phyloP scores from a whole-genome alignment of 176 grass and related monocot genomes.

The Paspalum notatum region DNA sequence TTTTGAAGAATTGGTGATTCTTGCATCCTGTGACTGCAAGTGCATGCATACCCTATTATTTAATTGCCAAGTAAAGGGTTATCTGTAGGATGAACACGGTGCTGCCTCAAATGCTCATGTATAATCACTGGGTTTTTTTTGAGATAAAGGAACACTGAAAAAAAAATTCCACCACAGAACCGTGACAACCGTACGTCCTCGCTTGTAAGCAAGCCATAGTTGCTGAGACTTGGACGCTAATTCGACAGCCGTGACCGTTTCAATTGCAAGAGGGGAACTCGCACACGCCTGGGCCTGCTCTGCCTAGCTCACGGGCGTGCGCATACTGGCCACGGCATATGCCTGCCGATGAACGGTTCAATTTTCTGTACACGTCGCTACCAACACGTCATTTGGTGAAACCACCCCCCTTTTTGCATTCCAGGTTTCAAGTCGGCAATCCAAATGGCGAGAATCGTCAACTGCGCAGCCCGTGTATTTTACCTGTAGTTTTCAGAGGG shows the following conservation, averaged over 20 bases:
- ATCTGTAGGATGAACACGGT: background rate
- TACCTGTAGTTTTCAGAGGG: background rate
- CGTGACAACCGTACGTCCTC: background rate
- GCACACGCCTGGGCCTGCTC: background rate
- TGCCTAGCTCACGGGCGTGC: conserved; percentile 13
- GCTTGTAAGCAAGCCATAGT: conserved; percentile 17
- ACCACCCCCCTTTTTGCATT: background rate
- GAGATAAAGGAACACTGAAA: background rate
- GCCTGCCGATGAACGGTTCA: conserved; percentile 37
- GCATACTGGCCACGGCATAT: background rate
- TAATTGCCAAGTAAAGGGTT: conserved; percentile 19
- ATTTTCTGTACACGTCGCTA: background rate
- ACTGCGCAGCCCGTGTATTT: background rate
- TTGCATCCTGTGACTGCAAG: no score
- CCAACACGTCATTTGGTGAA: conserved; percentile 38
- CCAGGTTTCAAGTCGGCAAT: background rate
- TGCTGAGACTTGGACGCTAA: conserved; percentile 36
- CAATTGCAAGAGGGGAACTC: background rate
- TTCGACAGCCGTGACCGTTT: conserved; percentile 35
- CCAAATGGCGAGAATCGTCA: conserved; percentile 23
- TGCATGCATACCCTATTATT: no score
- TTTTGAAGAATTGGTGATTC: background rate
- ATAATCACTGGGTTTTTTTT: background rate
- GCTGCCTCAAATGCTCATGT: background rate
- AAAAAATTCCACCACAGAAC: background rate